Evolutionary conservation across 148 eudicot genomes (phyloP).

Genomic region (Cornus suecica): DNA sequence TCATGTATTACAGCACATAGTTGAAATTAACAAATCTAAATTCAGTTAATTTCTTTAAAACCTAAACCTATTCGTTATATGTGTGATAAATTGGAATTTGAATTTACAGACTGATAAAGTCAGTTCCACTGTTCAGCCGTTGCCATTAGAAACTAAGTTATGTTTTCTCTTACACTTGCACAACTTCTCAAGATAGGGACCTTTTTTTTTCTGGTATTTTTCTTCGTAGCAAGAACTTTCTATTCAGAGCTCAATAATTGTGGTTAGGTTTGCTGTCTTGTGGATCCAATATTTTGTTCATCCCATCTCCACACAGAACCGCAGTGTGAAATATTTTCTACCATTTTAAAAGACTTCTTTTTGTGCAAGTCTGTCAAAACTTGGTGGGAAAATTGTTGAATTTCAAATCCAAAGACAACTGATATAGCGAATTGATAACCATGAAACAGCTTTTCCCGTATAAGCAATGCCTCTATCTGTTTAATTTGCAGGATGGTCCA

Average conservation of each 20-base stretch:
- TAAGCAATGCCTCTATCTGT: neutral
- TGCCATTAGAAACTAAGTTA: no score
- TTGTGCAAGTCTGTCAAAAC: neutral
- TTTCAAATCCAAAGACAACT: neutral
- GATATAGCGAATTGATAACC: neutral
- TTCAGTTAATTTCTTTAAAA: no score
- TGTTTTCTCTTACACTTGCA: neutral
- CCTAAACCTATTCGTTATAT: no score
- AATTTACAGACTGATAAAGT: neutral
- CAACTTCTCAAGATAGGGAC: neutral
- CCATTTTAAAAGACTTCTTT: neutral
- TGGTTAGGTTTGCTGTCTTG: neutral
- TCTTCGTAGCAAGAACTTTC: neutral
- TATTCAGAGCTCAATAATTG: neutral
- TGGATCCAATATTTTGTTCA: neutral
- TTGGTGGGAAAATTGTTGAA: neutral
- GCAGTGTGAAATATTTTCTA: neutral
- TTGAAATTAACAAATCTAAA: neutral
- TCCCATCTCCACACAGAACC: neutral
- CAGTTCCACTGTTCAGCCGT: neutral
- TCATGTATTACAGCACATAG: no score
- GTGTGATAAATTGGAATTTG: neutral
- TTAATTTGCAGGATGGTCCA: neutral
- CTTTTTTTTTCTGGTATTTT: no score
- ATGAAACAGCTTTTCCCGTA: neutral